These are phyloP conservation scores for Colletotrichum endophyticum DNA, from an alignment of 2,329 filamentous ascomycete genomes.

Conservation along the genomic window DNA sequence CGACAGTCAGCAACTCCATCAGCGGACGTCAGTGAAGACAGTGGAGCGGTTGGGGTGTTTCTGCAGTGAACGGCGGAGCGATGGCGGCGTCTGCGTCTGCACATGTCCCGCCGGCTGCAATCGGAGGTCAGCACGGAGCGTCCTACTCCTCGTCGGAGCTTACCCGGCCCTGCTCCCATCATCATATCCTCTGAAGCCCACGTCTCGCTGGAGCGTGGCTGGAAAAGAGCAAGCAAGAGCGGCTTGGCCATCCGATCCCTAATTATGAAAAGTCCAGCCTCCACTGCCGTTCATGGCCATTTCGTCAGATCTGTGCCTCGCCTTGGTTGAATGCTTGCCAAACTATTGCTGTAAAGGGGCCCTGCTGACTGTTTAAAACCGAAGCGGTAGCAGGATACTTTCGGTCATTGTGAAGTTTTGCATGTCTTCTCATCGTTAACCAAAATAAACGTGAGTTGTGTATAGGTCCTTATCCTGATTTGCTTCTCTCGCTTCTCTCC, in stretches of 20 bases:
- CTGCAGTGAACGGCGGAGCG: background rate
- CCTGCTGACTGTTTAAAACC: background rate
- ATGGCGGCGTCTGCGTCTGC: background rate
- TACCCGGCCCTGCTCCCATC: background rate
- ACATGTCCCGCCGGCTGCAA: background rate
- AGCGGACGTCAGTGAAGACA: background rate
- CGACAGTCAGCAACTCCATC: background rate
- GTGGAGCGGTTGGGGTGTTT: no score
- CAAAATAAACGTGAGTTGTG: background rate
- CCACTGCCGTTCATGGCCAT: background rate
- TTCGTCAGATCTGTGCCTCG: background rate
- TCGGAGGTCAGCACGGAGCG: background rate
- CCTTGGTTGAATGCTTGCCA: background rate
- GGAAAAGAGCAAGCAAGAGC: background rate
- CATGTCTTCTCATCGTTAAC: background rate
- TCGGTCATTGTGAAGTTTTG: background rate
- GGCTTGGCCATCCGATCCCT: background rate
- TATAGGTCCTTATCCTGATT: background rate
- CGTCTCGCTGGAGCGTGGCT: background rate
- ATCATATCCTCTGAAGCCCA: background rate
- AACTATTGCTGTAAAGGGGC: background rate
- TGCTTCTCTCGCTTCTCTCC: background rate
- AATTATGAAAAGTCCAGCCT: background rate
- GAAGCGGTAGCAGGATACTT: background rate
- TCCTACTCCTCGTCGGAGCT: background rate